Evolutionary conservation across 2,329 filamentous ascomycete genomes (phyloP), one percentile per base, ranked within the genome.

Genomic region (Cordyceps farinosa): DNA sequence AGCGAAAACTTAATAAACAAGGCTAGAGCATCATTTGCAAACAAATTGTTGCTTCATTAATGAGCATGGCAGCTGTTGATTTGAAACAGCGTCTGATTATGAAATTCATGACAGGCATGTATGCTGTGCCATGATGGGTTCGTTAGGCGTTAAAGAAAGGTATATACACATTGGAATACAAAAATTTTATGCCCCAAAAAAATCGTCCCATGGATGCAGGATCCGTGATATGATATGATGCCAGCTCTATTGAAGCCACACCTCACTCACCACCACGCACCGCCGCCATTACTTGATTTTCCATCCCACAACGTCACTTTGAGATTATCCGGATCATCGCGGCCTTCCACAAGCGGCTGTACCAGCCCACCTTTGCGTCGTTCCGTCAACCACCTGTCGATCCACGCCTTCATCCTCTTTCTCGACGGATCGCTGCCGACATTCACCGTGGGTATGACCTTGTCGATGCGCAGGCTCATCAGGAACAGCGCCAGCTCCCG

Each of bases 381-480:
- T 74, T 89, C 86, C 0, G 77, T 73, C 66, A 85, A 70, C 87
- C 87, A 89, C 53, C 83, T 78, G 68, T 89, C 87, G 22, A 82
- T 80, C 87, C 87, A 90, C 3, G 71, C 78, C 76, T 85, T 88
- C 86, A 89, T 89, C 65, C 84, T 79, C 67, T 78, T 80, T 56
- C 86, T 75, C 3, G 80, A 79, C 61, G 77, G 74, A 64, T 87
- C 85, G 70, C 82, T 87, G 1, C 85, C 86, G 1, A 89, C 84
- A 63, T 99, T 98, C 3, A 99, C 95, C 0, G 95, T 99, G 0
- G 95, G 95, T 17, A 99, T 89, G 7, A 99, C 85, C 76, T 89
- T 91, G 67, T 94, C 92, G 67, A 99, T 96, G 63, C 90, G 80
- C 74, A 99, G 74, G 27, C 89, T 86, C 81, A 95, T 95, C 68